phyloP scores from a whole-genome alignment of 345 rosid genomes.

The Rhodomyrtus tomentosa region DNA sequence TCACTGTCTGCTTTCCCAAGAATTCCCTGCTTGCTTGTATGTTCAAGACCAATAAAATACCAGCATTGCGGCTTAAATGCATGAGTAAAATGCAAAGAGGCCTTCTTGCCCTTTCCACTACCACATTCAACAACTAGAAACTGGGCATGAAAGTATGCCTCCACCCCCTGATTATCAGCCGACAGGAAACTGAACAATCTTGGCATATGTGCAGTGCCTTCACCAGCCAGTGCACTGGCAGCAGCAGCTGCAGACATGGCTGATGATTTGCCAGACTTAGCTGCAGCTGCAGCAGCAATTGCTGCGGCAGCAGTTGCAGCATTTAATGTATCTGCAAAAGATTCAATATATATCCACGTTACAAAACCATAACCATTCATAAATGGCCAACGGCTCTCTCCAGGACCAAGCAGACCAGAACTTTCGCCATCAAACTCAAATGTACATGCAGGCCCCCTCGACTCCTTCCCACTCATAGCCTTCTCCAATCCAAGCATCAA shows the following conservation, averaged over 20 bases:
- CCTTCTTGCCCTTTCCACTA: constrained; percentile 89
- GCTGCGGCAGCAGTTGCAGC: constrained; percentile 98
- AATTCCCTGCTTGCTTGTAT: constrained; percentile 70
- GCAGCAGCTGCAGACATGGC: constrained; percentile 99
- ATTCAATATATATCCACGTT: constrained; percentile 96
- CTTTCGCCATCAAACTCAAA: constrained; percentile 99
- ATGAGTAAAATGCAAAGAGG: constrained; percentile 94
- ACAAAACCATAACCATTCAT: constrained; percentile 89
- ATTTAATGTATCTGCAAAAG: constrained; percentile 98
- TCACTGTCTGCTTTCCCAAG: constrained; percentile 96
- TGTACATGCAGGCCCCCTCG: constrained; percentile 86
- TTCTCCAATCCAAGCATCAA: constrained; percentile 80
- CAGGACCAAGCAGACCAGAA: constrained; percentile 99
- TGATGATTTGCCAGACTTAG: constrained; percentile 95
- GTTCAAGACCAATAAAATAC: constrained; percentile 96
- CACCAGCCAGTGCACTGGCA: constrained; percentile 99
- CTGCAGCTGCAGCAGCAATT: constrained; percentile 96
- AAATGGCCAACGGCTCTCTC: constrained; percentile 99
- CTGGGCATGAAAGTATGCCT: constrained; percentile 97
- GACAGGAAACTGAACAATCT: constrained; percentile 94
- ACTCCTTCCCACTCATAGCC: constrained; percentile 88
- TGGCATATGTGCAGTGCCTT: constrained; percentile 98
- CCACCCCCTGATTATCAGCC: constrained; percentile 94
- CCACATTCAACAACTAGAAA: constrained; percentile 97
- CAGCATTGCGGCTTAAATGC: constrained; percentile 99